Conservation (phyloP, 2,329 filamentous ascomycete species). For the Coniochaeta pulveracea region DNA sequence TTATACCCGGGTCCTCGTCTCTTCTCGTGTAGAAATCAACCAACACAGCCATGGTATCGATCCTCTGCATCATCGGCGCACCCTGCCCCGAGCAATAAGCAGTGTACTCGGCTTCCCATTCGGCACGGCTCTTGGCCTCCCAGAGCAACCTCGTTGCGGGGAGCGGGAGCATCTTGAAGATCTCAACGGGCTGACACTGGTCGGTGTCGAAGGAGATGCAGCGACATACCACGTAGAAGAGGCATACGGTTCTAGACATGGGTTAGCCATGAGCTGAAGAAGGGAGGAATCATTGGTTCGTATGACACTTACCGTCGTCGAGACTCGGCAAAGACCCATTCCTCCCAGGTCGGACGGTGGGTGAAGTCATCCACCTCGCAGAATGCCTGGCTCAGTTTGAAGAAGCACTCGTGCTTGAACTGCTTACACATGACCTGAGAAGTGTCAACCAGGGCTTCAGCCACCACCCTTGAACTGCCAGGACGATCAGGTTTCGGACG, state of each 20-base stretch:
- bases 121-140: background rate
- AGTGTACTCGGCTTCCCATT: constrained; percentile 1
- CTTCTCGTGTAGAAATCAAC: background rate
- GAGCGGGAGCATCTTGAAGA: background rate
- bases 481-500: too few species aligned
- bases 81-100: too few species aligned
- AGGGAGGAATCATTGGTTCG: too few species aligned
- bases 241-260: background rate
- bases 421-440: too few species aligned
- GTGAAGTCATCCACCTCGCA: constrained; percentile 1
- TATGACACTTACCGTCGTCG: too few species aligned
- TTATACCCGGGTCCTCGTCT: background rate
- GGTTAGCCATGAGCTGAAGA: too few species aligned
- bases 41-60: background rate
- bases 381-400: too few species aligned
- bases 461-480: too few species aligned
- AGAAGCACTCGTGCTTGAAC: too few species aligned
- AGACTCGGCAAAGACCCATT: constrained; percentile 2
- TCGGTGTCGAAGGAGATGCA: constrained; percentile 2
- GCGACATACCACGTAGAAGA: constrained; percentile 3
- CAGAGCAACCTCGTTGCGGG: background rate
- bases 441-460: too few species aligned
- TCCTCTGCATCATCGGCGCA: background rate
- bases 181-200: background rate
- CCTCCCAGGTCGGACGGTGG: constrained; percentile 1